phyloP scores from a whole-genome alignment of 768 basidiomycete genomes.

The Kockovaella imperatae region DNA sequence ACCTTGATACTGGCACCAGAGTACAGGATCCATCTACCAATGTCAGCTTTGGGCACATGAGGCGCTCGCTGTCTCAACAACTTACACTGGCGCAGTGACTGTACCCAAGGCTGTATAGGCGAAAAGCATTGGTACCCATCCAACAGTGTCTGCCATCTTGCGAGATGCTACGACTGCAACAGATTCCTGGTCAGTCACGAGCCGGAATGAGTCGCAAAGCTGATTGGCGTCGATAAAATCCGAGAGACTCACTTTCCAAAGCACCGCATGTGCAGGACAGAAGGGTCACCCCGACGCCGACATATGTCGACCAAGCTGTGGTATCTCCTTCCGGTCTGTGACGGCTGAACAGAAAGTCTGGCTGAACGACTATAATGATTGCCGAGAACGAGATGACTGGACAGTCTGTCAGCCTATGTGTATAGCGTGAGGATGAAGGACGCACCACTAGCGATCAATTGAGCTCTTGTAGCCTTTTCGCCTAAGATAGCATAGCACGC shows the following conservation, averaged over 20 bases:
- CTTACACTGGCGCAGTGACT: no score
- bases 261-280: background rate
- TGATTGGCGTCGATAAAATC: background rate
- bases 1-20: no score
- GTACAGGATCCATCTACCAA: background rate
- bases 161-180: no score
- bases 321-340: background rate
- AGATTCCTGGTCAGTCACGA: no score
- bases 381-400: slow-evolving; percentile 1
- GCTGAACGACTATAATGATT: background rate
- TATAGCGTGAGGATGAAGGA: background rate
- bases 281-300: background rate
- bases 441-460: background rate
- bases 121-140: no score
- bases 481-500: no score
- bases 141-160: no score
- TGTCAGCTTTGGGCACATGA: background rate
- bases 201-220: background rate
- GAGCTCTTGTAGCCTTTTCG: no score
- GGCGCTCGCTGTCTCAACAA: background rate
- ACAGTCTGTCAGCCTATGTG: background rate
- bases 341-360: background rate
- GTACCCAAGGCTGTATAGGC: no score
- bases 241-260: slow-evolving; percentile 3
- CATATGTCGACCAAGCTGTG: no score